Evolutionary conservation across 371 early-diverging fungal genomes (phyloP).

Genomic region (Funneliformis caledonium): DNA sequence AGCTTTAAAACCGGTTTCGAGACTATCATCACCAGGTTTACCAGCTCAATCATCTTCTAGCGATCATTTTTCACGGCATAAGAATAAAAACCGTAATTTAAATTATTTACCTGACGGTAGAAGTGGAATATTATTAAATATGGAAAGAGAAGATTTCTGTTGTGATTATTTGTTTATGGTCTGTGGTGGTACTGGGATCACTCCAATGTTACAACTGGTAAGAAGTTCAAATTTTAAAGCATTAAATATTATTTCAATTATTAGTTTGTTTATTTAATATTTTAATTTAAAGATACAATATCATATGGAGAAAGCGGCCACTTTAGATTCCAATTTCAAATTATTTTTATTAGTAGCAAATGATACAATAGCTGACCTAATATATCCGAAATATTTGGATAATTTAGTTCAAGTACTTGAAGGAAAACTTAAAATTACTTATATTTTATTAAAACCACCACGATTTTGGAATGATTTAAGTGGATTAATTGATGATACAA

Average conservation of each 20-base stretch:
- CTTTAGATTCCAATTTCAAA: background rate
- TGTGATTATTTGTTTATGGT: slow-evolving; percentile 58
- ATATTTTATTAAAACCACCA: slow-evolving; percentile 4
- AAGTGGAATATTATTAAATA: slow-evolving; percentile 32
- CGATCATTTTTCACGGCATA: too few relatives aligned
- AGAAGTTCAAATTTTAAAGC: background rate
- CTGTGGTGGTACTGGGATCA: slow-evolving; percentile 69
- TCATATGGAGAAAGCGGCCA: background rate
- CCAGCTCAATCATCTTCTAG: too few relatives aligned
- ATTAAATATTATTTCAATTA: background rate
- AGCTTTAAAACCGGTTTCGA: background rate
- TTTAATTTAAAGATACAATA: background rate
- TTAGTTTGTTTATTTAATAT: background rate
- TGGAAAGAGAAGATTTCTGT: slow-evolving; percentile 23
- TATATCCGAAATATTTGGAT: background rate
- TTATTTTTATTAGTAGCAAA: background rate
- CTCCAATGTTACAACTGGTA: slow-evolving; percentile 69
- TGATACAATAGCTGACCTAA: background rate
- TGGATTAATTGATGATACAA: background rate
- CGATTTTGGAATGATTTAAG: background rate
- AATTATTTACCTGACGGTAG: background rate
- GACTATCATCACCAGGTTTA: too few relatives aligned
- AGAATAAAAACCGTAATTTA: too few relatives aligned
- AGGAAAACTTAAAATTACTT: background rate
- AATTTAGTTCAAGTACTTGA: background rate